A percentile compares a stretch with the other conserved stretches of the same genome.
Conservation (phyloP, 768 basidiomycete genomes). For the Pholiota conissans region DNA sequence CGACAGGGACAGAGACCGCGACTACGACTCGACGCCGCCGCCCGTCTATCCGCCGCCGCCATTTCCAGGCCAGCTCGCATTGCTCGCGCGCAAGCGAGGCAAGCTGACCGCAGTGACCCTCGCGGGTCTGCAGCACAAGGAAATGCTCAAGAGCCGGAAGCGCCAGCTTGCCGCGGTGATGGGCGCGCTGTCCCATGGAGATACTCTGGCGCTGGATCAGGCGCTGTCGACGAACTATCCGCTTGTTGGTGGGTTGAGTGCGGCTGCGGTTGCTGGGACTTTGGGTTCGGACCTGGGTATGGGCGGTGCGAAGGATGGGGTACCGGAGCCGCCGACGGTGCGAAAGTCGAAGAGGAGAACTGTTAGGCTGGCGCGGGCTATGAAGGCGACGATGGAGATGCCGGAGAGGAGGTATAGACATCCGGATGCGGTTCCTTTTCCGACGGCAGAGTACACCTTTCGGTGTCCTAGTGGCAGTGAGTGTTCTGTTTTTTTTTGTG, state of each 20-base stretch:
- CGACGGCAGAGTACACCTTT: constrained; percentile 59
- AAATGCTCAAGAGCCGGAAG: constrained; percentile 66
- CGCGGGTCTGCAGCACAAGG: constrained; percentile 75
- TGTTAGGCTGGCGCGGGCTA: constrained; percentile 46
- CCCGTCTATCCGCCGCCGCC: constrained; percentile 22
- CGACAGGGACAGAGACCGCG: constrained; percentile 16
- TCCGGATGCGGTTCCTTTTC: constrained; percentile 48
- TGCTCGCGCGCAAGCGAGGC: constrained; percentile 28
- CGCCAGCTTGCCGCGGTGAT: constrained; percentile 71
- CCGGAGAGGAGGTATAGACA: constrained; percentile 32
- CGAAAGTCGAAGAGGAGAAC: constrained; percentile 56
- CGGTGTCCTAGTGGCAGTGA: constrained; percentile 68
- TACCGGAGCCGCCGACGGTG: constrained; percentile 31
- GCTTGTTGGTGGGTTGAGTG: constrained; percentile 15
- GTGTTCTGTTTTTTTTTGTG: constrained; percentile 36
- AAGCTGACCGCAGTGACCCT: constrained; percentile 60
- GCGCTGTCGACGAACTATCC: constrained; percentile 58
- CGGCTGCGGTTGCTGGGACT: constrained; percentile 4
- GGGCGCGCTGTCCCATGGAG: constrained; percentile 63
- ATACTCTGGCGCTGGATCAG: constrained; percentile 76
- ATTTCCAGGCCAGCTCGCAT: constrained; percentile 24
- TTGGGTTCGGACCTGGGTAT: constrained; percentile 1
- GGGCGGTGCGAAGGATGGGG: constrained; percentile 2
- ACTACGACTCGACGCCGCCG: constrained; percentile 7
- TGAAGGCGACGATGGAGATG: constrained; percentile 39